A percentile compares a stretch with the other conserved stretches of the same genome.
These are phyloP conservation scores for Pythium brachiatum DNA, from an alignment of 352 stramenopile species.

Conservation along the genomic window DNA sequence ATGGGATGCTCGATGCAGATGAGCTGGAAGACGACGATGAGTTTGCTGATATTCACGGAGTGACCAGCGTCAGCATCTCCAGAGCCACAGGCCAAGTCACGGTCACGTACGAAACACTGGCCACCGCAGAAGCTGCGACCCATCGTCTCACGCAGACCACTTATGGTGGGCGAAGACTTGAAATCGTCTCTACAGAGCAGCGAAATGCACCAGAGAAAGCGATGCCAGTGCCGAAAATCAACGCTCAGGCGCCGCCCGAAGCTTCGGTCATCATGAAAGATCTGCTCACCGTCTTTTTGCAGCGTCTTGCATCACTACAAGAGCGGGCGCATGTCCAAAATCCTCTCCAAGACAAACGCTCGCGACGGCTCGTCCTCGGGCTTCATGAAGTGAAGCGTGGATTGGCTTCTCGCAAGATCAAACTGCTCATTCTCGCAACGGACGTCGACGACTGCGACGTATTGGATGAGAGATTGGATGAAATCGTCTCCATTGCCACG, in stretches of 20 bases:
- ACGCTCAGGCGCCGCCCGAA: not conserved
- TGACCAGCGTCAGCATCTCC: conserved; percentile 27
- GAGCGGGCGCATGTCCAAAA: conserved; percentile 68
- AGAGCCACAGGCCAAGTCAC: conserved; percentile 7
- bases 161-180: conserved; percentile 9
- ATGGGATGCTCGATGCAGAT: conserved; percentile 36
- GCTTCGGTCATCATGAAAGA: conserved; percentile 2
- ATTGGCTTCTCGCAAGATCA: conserved; percentile 76
- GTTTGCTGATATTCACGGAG: conserved; percentile 31
- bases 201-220: not conserved
- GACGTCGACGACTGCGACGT: conserved; percentile 83
- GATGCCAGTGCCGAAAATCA: not conserved
- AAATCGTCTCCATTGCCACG: conserved; percentile 75
- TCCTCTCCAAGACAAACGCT: conserved; percentile 59
- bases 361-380: conserved; percentile 87
- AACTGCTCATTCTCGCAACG: conserved; percentile 87
- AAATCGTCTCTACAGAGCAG: not conserved
- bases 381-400: conserved; percentile 90
- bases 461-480: conserved; percentile 79
- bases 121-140: not conserved
- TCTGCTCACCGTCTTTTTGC: conserved; percentile 31
- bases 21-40: conserved; percentile 61
- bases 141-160: not conserved
- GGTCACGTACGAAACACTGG: not conserved
- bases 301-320: conserved; percentile 48